Evolutionary conservation across 1,284 basidiomycete species (phyloP), one percentile per base, ranked within the genome.

Genomic region (Pseudozyma tsukubaensis): DNA sequence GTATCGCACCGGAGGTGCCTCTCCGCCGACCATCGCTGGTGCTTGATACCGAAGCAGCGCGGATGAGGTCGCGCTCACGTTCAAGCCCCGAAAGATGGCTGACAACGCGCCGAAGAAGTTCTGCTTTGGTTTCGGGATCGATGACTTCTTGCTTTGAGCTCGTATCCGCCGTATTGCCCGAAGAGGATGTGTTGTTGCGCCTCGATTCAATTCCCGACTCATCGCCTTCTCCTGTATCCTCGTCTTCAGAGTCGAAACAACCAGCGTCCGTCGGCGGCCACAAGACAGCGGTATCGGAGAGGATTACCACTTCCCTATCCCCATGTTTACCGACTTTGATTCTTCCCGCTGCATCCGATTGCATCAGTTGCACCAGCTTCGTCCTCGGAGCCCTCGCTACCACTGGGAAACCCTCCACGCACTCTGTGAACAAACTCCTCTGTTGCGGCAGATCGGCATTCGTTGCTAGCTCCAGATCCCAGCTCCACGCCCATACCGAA

Each of bases 401-500:
- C 21, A 74, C 58, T 3, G 72, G 66, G 29, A 69, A 69, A 1
- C 66, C 72, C 13, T 61, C 51, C 1, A 74, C 45, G 29, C 66
- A 65, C 14, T 69, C 66, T 3, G 37, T 51, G 29, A 74, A 66
- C 1, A 66, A n/a, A 19, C 66, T 57, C 18, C 52, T 21, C 21
- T 54, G 49, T 18, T 47, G 51, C 6, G 35, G 48, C 19, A 49
- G 55, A 21, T 61, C 55, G 8, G 59, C 65, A 37, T 65, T 68
- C 10, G 58, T 65, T 21, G 62, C 62, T 16, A 62, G 51, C 13
- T 76, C 73, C 37, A 76, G 52, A 34, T 76, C 65, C 74, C 74
- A 76, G 37, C 74, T 76, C 74, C 74, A 76, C 2, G 71, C 61
- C 74, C 74, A 76, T 3, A 76, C 74, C 24, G 61, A 66, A 40